Conservation (phyloP, 225 moss, liverwort and hornwort species). For the Neckera pumila region DNA sequence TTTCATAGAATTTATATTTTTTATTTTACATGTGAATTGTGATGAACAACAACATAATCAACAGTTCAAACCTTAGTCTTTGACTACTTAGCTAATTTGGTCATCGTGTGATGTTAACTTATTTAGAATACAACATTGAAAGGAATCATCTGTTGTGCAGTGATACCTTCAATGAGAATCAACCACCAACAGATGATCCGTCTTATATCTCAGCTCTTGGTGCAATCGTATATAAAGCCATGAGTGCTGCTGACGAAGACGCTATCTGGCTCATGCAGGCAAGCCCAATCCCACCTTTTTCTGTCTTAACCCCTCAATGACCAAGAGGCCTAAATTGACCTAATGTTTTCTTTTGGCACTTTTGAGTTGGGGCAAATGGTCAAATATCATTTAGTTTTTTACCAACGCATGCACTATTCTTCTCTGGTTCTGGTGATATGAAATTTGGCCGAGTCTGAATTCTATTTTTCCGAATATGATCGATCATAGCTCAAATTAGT, state of each 20-base stretch:
- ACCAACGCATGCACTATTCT: neutral
- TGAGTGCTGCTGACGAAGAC: conserved; percentile 67
- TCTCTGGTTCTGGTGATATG: neutral
- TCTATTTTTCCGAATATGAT: neutral
- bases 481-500: neutral
- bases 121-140: neutral
- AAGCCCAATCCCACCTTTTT: neutral
- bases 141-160: conserved; percentile 2
- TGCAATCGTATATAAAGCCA: conserved; percentile 75
- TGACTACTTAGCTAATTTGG: neutral
- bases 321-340: neutral
- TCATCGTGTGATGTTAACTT: neutral
- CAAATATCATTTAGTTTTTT: neutral
- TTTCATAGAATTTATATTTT: neutral
- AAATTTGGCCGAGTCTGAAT: neutral
- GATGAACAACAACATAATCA: neutral
- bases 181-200: conserved; percentile 80
- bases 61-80: neutral
- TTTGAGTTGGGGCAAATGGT: neutral
- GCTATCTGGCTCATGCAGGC: conserved; percentile 98
- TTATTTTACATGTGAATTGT: neutral
- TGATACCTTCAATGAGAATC: conserved; percentile 94
- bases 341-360: neutral
- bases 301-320: neutral
- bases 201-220: conserved; percentile 73